Percentiles rank a stretch among this genome's conserved stretches.
phyloP scores from a whole-genome alignment of 2,329 filamentous ascomycete genomes.

The Cladosporium halotolerans region DNA sequence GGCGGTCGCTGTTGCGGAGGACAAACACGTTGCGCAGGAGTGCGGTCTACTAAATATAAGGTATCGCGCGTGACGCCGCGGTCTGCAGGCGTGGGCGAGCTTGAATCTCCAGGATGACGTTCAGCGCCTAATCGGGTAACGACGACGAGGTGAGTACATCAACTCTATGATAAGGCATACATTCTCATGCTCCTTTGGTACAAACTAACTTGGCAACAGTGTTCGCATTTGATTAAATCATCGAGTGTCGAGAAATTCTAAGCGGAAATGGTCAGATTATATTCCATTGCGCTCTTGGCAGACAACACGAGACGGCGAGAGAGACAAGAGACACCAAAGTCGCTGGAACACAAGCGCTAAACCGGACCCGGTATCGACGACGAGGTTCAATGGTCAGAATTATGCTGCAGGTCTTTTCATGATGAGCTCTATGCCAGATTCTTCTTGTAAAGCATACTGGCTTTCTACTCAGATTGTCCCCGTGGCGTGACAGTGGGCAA shows the following conservation, averaged over 20 bases:
- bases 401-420: neutral
- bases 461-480: neutral
- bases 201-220: too few species aligned
- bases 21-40: too few species aligned
- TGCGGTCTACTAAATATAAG: too few species aligned
- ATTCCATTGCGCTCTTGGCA: neutral
- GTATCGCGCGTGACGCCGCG: neutral
- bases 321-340: neutral
- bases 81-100: neutral
- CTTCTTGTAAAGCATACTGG: neutral
- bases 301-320: neutral
- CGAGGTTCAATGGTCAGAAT: neutral
- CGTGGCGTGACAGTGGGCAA: too few species aligned
- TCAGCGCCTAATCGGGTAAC: conserved; percentile 5
- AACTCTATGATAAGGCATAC: too few species aligned
- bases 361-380: neutral
- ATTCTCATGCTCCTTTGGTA: too few species aligned
- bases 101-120: neutral
- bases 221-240: too few species aligned
- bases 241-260: neutral
- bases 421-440: neutral
- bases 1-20: neutral
- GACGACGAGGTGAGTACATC: neutral
- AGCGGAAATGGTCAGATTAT: neutral
- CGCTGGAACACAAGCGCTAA: neutral